phyloP scores from a whole-genome alignment of 2,329 filamentous ascomycete species.

The Elsinoe arachidis region DNA sequence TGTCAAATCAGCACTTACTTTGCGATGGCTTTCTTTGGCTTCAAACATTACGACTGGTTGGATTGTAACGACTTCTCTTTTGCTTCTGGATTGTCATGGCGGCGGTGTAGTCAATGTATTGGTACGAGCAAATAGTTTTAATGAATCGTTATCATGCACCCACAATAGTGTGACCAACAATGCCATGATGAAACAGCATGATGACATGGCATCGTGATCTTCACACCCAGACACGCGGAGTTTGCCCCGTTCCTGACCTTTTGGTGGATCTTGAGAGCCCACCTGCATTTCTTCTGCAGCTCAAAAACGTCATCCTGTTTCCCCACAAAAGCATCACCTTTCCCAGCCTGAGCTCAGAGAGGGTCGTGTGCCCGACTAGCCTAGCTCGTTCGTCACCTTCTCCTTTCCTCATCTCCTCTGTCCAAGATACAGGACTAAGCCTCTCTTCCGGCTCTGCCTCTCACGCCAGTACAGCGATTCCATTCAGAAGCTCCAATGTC shows the following conservation, averaged over 20 bases:
- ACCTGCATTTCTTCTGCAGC: not conserved
- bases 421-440: not conserved
- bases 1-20: too few relatives aligned
- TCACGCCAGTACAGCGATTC: not conserved
- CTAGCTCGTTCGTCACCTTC: not conserved
- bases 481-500: not conserved
- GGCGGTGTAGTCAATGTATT: not conserved
- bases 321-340: slow-evolving; percentile 8
- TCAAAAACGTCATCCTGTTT: slow-evolving; percentile 7
- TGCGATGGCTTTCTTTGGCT: too few relatives aligned
- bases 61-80: too few relatives aligned
- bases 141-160: not conserved
- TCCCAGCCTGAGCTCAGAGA: not conserved
- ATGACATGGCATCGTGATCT: not conserved
- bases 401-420: not conserved
- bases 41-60: too few relatives aligned
- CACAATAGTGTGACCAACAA: not conserved
- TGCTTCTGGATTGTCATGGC: too few relatives aligned
- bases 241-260: not conserved
- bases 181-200: not conserved
- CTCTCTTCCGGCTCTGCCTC: not conserved
- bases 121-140: slow-evolving; percentile 1
- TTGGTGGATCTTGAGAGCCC: not conserved
- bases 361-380: not conserved
- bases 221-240: not conserved